Percentiles rank a stretch among this genome's conserved stretches.
Evolutionary conservation across 768 basidiomycete genomes (phyloP).

Genomic region (Tremella yokohamensis): DNA sequence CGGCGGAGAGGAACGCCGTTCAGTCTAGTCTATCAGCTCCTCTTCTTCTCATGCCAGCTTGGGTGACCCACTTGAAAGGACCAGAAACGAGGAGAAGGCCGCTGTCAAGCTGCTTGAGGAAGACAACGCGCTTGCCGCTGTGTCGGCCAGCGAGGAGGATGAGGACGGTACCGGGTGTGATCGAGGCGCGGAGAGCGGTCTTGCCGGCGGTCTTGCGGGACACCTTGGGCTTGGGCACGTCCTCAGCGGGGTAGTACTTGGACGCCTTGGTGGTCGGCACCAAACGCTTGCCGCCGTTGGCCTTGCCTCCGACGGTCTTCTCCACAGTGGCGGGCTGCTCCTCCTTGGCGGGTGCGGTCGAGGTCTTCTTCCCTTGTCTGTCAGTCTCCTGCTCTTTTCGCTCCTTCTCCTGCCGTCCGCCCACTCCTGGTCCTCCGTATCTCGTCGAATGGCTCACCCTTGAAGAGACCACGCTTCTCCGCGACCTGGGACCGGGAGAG

Average conservation of each 20-base stretch:
- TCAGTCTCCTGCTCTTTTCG: background rate
- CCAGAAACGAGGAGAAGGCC: slow-evolving; percentile 94
- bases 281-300: slow-evolving; percentile 83
- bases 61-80: slow-evolving; percentile 68
- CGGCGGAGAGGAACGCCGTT: slow-evolving; percentile 97
- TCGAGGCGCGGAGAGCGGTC: slow-evolving; percentile 73
- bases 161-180: slow-evolving; percentile 89
- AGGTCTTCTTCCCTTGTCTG: slow-evolving; percentile 57
- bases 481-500: slow-evolving; percentile 77
- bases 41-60: background rate
- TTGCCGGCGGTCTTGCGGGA: slow-evolving; percentile 73
- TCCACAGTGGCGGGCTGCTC: slow-evolving; percentile 69
- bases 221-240: slow-evolving; percentile 85
- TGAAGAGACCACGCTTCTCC: slow-evolving; percentile 76
- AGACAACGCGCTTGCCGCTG: slow-evolving; percentile 97
- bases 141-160: slow-evolving; percentile 97
- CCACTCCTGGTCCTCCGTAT: background rate
- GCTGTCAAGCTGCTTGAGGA: slow-evolving; percentile 83
- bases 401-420: background rate
- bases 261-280: slow-evolving; percentile 77
- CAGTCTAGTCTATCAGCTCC: slow-evolving; percentile 51
- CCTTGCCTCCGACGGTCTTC: slow-evolving; percentile 72
- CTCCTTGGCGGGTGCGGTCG: slow-evolving; percentile 62
- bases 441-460: slow-evolving; percentile 56
- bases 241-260: slow-evolving; percentile 63